phyloP scores from a whole-genome alignment of 2,329 filamentous ascomycete species.

The Myrmaecium sp. region DNA sequence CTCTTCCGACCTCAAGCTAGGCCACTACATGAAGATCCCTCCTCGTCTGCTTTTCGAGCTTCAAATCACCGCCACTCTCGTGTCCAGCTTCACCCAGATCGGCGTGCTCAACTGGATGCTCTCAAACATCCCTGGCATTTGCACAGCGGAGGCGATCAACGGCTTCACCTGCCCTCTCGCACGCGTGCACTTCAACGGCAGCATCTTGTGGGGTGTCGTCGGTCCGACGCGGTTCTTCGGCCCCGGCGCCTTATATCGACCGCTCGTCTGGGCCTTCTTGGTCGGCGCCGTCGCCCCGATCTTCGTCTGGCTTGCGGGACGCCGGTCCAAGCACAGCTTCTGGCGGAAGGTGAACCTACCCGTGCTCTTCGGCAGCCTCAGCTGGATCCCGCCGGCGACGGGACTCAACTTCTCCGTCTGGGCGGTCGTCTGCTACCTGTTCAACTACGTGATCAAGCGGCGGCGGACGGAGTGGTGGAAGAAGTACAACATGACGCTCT shows the following conservation, averaged over 20 bases:
- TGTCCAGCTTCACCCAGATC: slow-evolving; percentile 69
- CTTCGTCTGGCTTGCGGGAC: slow-evolving; percentile 53
- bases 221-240: slow-evolving; percentile 74
- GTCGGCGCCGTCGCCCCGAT: slow-evolving; percentile 60
- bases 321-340: slow-evolving; percentile 39
- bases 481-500: slow-evolving; percentile 82
- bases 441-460: slow-evolving; percentile 60
- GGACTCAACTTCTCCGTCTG: slow-evolving; percentile 81
- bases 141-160: slow-evolving; percentile 63
- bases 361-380: slow-evolving; percentile 65
- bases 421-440: slow-evolving; percentile 69
- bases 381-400: slow-evolving; percentile 69
- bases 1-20: slow-evolving; percentile 70
- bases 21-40: slow-evolving; percentile 77
- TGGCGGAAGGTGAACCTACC: slow-evolving; percentile 66
- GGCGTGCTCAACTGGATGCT: slow-evolving; percentile 86
- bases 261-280: slow-evolving; percentile 67
- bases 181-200: slow-evolving; percentile 78
- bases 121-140: slow-evolving; percentile 55
- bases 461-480: slow-evolving; percentile 65
- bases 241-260: slow-evolving; percentile 53
- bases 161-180: slow-evolving; percentile 80
- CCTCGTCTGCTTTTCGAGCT: slow-evolving; percentile 64
- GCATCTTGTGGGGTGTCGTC: slow-evolving; percentile 78
- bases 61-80: slow-evolving; percentile 57